Evolutionary conservation across 331 rosid genomes (phyloP).

Genomic region (Pyrus hybrid): DNA sequence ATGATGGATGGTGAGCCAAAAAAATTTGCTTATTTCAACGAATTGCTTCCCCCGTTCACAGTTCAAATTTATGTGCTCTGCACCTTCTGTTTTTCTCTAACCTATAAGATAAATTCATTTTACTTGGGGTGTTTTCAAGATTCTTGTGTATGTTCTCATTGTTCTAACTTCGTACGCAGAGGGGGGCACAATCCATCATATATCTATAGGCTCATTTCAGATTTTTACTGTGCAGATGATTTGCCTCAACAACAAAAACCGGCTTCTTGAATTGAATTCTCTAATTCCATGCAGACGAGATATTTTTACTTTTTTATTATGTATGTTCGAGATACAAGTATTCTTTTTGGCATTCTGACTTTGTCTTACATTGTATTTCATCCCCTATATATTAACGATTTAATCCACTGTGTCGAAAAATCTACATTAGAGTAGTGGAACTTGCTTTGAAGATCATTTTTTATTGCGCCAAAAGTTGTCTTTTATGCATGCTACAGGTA

Average conservation of each 20-base stretch:
- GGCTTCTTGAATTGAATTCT: background rate
- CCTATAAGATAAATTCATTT: background rate
- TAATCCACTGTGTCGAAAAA: too few relatives aligned
- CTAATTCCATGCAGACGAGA: background rate
- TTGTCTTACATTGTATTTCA: background rate
- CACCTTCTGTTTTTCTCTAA: background rate
- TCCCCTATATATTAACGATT: background rate
- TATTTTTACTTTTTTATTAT: background rate
- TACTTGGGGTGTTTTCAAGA: background rate
- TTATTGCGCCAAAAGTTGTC: too few relatives aligned
- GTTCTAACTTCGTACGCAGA: background rate
- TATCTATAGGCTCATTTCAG: slow-evolving; percentile 5
- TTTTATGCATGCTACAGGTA: too few relatives aligned
- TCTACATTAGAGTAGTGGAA: too few relatives aligned
- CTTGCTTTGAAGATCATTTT: too few relatives aligned
- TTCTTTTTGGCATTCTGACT: background rate
- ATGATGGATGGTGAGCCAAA: background rate
- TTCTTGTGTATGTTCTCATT: background rate
- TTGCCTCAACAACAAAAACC: background rate
- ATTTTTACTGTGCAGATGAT: slow-evolving; percentile 3
- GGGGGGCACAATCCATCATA: slow-evolving; percentile 8
- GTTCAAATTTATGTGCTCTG: background rate
- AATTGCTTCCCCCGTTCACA: background rate
- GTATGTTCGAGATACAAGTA: background rate
- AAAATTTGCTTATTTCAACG: background rate